Percentiles rank a stretch among this genome's conserved stretches.
These are phyloP conservation scores for Theileria parva DNA, from an alignment of 169 alveolate genomes.

Conservation along the genomic window DNA sequence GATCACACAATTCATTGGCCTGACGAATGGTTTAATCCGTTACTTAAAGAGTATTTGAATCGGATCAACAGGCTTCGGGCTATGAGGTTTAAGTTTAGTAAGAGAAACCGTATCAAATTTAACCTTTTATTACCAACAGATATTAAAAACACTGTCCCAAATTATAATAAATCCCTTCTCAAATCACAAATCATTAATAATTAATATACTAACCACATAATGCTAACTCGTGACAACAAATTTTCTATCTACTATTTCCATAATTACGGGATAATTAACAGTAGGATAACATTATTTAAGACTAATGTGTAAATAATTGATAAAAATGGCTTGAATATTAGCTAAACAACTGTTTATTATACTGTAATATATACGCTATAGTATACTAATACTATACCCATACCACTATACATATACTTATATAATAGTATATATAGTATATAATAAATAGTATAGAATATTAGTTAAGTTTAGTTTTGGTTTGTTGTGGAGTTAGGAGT, in stretches of 20 bases:
- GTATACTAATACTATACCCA: too few relatives aligned
- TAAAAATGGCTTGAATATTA: too few relatives aligned
- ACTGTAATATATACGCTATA: too few relatives aligned
- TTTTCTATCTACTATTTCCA: too few relatives aligned
- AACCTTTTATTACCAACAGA: slow-evolving; percentile 8
- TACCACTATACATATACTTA: not conserved
- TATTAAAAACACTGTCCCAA: not conserved
- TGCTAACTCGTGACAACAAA: too few relatives aligned
- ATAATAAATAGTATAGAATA: not conserved
- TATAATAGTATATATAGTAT: too few relatives aligned
- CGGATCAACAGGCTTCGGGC: slow-evolving; percentile 60
- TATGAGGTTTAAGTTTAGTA: slow-evolving; percentile 16
- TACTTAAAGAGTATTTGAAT: slow-evolving; percentile 72
- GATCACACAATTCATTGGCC: slow-evolving; percentile 81
- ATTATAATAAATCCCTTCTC: not conserved
- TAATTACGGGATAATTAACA: too few relatives aligned
- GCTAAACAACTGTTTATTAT: too few relatives aligned
- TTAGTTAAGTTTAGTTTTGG: not conserved
- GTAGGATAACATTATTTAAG: too few relatives aligned
- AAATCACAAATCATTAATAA: not conserved
- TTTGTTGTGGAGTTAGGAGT: slow-evolving; percentile 38
- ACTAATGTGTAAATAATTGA: too few relatives aligned
- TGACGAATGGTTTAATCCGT: slow-evolving; percentile 76
- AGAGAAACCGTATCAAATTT: slow-evolving; percentile 16
- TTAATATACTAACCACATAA: too few relatives aligned